Evolutionary conservation across 179 eudicot species (phyloP).

Genomic region (Camellia oleifera): DNA sequence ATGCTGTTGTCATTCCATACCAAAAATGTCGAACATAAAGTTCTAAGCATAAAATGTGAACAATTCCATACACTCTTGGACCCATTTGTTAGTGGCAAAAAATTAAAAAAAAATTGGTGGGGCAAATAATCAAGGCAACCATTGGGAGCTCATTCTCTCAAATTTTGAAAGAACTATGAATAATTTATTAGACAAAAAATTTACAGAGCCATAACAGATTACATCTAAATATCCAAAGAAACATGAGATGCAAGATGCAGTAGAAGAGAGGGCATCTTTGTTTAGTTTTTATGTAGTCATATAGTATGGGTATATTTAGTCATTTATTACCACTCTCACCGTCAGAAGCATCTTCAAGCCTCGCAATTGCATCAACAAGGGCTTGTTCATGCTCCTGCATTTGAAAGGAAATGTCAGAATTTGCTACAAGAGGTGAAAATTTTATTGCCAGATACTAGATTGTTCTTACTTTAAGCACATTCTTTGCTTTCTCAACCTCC

Average conservation of each 20-base stretch:
- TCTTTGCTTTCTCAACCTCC: conserved; percentile 69
- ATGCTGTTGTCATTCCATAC: too few species aligned
- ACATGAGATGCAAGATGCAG: too few species aligned
- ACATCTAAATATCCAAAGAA: too few species aligned
- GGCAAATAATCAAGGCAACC: not conserved
- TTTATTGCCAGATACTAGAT: not conserved
- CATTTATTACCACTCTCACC: conserved; percentile 64
- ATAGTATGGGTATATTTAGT: conserved; percentile 16
- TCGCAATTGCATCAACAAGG: conserved; percentile 61
- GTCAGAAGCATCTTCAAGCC: conserved; percentile 67
- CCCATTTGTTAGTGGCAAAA: too few species aligned
- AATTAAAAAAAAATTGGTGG: not conserved
- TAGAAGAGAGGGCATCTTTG: too few species aligned
- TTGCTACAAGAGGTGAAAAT: not conserved
- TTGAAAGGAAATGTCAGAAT: conserved; percentile 9
- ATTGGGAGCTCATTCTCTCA: not conserved
- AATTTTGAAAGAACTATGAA: too few species aligned
- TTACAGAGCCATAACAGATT: not conserved
- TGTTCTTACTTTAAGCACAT: conserved; percentile 52
- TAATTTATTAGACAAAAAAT: not conserved
- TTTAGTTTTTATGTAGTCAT: not conserved
- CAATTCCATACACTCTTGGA: too few species aligned
- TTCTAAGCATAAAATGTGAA: too few species aligned
- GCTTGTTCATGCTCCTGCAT: conserved; percentile 70
- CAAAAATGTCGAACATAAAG: too few species aligned